phyloP scores from a whole-genome alignment of 2,329 filamentous ascomycete genomes.

The Xylariomycetidae sp. region DNA sequence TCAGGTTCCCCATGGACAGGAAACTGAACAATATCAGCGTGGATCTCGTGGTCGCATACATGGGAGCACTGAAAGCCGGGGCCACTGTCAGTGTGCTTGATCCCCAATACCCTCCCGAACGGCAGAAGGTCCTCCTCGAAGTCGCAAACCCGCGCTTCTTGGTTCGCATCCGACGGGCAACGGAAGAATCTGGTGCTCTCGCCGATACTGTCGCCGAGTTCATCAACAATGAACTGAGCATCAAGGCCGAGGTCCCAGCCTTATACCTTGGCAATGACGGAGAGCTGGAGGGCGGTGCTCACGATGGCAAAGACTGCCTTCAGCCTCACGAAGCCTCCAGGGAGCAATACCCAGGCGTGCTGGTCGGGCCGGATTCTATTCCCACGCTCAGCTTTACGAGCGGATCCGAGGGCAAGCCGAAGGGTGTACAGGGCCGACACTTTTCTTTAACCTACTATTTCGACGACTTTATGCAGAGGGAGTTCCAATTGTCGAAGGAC shows the following conservation, averaged over 20 bases:
- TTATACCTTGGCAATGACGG: constrained; percentile 69
- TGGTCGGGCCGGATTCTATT: constrained; percentile 80
- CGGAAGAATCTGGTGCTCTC: constrained; percentile 54
- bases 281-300: constrained; percentile 59
- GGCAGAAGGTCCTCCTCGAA: constrained; percentile 76
- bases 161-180: constrained; percentile 68
- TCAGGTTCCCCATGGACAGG: no score
- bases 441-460: constrained; percentile 84
- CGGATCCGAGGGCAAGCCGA: constrained; percentile 73
- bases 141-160: constrained; percentile 69
- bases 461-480: no score
- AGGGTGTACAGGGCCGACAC: constrained; percentile 83
- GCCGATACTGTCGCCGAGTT: constrained; percentile 4
- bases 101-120: constrained; percentile 72
- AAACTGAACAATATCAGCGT: no score
- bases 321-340: no score
- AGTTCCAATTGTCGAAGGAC: constrained; percentile 66
- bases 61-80: constrained; percentile 65
- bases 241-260: constrained; percentile 70
- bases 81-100: constrained; percentile 65
- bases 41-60: constrained; percentile 59
- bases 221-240: constrained; percentile 63
- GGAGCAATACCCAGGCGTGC: constrained; percentile 67
- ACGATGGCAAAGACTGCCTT: constrained; percentile 65
- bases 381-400: constrained; percentile 71